These are phyloP conservation scores for Candida ipomoeae DNA, from an alignment of 805 yeast species.

Conservation along the genomic window DNA sequence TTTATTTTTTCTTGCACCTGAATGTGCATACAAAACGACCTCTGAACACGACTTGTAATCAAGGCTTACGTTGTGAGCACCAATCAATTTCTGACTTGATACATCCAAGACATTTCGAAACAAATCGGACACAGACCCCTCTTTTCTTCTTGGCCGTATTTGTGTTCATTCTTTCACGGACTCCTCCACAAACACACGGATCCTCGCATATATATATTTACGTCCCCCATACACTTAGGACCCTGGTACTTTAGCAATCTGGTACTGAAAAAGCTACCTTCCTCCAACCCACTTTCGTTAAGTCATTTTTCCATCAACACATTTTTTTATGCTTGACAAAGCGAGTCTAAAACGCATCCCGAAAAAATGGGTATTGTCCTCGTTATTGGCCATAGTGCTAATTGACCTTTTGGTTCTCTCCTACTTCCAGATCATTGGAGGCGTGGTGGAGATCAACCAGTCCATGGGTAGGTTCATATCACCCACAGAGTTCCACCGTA, in stretches of 20 bases:
- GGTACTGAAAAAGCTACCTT: too few relatives aligned
- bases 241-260: too few relatives aligned
- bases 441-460: background rate
- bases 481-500: conserved; percentile 5
- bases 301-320: too few relatives aligned
- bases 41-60: background rate
- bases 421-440: conserved; percentile 3
- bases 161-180: background rate
- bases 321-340: background rate
- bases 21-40: background rate
- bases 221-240: too few relatives aligned
- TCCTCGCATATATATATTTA: too few relatives aligned
- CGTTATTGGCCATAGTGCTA: conserved; percentile 5
- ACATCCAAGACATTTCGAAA: background rate
- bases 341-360: background rate
- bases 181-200: background rate
- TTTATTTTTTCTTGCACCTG: background rate
- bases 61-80: background rate
- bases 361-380: background rate
- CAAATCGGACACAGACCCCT: background rate
- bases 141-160: too few relatives aligned
- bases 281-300: too few relatives aligned
- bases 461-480: background rate
- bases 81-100: background rate
- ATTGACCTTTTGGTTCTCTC: conserved; percentile 2